Base-by-base conservation (phyloP, 208 protist species). In the Angomonas ambiguus region DNA sequence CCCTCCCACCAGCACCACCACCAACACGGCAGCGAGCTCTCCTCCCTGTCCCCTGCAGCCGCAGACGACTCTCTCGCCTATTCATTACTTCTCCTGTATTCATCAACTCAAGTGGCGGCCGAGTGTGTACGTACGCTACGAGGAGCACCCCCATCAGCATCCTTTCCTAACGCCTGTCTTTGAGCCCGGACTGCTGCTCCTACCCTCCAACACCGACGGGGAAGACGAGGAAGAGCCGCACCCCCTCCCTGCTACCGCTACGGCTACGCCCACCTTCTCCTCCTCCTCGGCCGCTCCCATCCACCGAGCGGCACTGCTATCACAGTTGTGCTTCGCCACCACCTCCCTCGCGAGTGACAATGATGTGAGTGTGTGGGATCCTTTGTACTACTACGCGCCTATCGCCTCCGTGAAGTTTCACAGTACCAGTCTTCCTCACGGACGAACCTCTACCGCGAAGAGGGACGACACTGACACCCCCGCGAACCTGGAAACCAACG, bases 311-410 rank as follows among this genome's bases (percentile, higher is more conserved):
- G 38, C 38, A 45, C 38, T 45, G 38, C 38, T 45, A 45, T 45
- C 38, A 13, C 85, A 94, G 61, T 64, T 94, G 53, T 94, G 85
- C 85, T 84, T 94, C 60, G 88, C 85, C 48, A 87, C 88, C 28
- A 72, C 73, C 13, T 69, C 83, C 2, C 74, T 80, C 31, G 73
- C 67, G 20, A 83, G 79, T 31, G 83, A 86, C 41, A 63, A 77
- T 2, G 83, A 91, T 38, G 69, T 94, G n/a, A 79, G 73, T 67
- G 76, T 94, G 25, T 92, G 85, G 81, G 88, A 94, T 63, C 83
- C 76, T 27, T 59, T 70, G 13, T 85, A 88, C 58, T 79, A 76
- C 31, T 91, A 83, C 58, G 77, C 74, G 28, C 88, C 88, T 18
- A 65, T 92, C 16, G 82, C 74, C 58, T 68, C 76, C 2, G 78